Evolutionary conservation across 2,329 filamentous ascomycete genomes (phyloP).

Genomic region (Dothideomycetes sp.): DNA sequence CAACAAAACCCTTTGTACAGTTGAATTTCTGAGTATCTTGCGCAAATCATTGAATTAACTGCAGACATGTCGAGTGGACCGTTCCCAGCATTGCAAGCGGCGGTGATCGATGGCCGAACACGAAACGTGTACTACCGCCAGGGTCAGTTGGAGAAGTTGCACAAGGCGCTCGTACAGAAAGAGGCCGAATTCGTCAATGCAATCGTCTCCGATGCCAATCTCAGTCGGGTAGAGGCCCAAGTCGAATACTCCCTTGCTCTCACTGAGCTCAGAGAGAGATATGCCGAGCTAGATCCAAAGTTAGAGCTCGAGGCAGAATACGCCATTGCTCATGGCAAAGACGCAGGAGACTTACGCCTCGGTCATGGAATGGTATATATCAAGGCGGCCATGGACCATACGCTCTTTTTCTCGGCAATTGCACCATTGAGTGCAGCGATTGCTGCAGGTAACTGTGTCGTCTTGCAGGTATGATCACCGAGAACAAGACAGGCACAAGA

Average conservation of each 20-base stretch:
- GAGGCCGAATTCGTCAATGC: constrained; percentile 30
- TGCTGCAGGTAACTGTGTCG: constrained; percentile 43
- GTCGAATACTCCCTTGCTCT: constrained; percentile 36
- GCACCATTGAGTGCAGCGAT: constrained; percentile 39
- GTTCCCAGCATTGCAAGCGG: constrained; percentile 30
- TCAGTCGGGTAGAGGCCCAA: constrained; percentile 30
- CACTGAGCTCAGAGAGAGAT: constrained; percentile 31
- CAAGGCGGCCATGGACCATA: constrained; percentile 37
- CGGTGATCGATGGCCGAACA: constrained; percentile 37
- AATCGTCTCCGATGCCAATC: constrained; percentile 32
- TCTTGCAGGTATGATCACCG: constrained; percentile 39
- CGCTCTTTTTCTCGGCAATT: constrained; percentile 39
- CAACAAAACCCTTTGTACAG: no score
- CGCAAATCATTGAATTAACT: not conserved
- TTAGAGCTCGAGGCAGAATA: constrained; percentile 35
- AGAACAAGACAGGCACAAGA: not conserved
- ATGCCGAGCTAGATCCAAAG: constrained; percentile 32
- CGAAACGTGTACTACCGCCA: constrained; percentile 40
- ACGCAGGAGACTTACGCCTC: constrained; percentile 28
- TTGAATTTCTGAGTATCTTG: not conserved
- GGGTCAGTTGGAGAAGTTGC: constrained; percentile 37
- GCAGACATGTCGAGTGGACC: constrained; percentile 17
- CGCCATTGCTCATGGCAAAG: constrained; percentile 30
- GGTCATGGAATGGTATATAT: constrained; percentile 40
- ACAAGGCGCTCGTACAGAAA: constrained; percentile 30